Base-by-base conservation (phyloP, 139 green algal species). In the Chlorella sp. region DNA sequence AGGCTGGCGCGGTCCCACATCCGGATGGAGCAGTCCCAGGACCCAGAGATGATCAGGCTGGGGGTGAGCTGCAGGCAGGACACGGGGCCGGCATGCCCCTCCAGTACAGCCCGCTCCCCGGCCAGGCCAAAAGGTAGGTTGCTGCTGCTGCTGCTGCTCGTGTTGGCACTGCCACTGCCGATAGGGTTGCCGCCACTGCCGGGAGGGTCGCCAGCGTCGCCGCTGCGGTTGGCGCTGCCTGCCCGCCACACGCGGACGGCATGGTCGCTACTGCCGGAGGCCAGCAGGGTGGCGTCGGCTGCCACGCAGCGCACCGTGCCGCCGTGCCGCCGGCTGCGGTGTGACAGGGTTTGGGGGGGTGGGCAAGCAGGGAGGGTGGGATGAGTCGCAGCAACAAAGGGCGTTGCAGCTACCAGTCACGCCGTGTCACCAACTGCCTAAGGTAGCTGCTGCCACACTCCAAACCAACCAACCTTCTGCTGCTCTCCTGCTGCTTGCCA, bases 301-400 rank as follows among this genome's bases (percentile, higher is more conserved):
- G 92, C 92, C 4, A 96, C 40, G 67, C 87, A 87, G 48, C 93
- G 90, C 43, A 96, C 93, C 7, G 87, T 94, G 84, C 93, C 91
- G 20, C 82, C 86, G 20, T 91, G 88, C 32, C 82, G 85, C 32
- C 85, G 85, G 87, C 84, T 94, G 75, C 51, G 48, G 20, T 48
- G 34, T 1, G 70, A 51, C 32, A 65, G 8, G 73, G 44, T 2
- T 24, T 56, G 24, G 40, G 6, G 41, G 16, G 2, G 72, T 77
- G 26, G 6, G 5, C 0, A 56, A 40, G 72, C 24, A 43, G 26
- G 72, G 13, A 19, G 38, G 36, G 69, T 32, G 24, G 14, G 36
- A 19, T 16, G 14, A 73, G 32, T 43, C 5, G n/a, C n/a, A 5
- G 3, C 41, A 26, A 28, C 24, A 5, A 30, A 1, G 36, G 17